A percentile compares a stretch with the other conserved stretches of the same genome.
These are phyloP conservation scores for Starmerella riodocensis DNA, from an alignment of 805 yeast species.

Conservation along the genomic window DNA sequence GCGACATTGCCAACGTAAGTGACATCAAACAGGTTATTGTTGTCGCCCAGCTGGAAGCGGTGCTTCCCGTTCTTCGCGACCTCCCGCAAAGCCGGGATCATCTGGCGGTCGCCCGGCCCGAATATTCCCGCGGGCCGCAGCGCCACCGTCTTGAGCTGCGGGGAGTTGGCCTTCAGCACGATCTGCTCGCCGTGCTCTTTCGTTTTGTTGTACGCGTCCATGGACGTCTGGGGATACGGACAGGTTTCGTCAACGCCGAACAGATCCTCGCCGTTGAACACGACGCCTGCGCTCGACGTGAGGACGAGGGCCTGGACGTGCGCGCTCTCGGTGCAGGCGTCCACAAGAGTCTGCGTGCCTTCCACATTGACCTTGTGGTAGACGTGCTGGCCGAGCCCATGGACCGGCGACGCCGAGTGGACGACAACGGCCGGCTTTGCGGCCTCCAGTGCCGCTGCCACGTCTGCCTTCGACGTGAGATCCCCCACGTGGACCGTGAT, in stretches of 20 bases:
- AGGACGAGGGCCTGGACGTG: slow-evolving; percentile 60
- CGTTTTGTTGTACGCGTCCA: slow-evolving; percentile 95
- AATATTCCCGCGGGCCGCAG: slow-evolving; percentile 95
- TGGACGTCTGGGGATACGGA: slow-evolving; percentile 83
- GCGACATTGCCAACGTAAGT: slow-evolving; percentile 98
- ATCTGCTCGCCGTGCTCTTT: slow-evolving; percentile 80
- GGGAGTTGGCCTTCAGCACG: slow-evolving; percentile 61
- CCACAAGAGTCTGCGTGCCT: slow-evolving; percentile 68
- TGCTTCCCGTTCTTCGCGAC: slow-evolving; percentile 79
- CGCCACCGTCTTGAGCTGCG: slow-evolving; percentile 61
- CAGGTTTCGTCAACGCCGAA: slow-evolving; percentile 85
- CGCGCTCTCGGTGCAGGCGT: slow-evolving; percentile 39
- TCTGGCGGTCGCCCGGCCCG: slow-evolving; percentile 96
- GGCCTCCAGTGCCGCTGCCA: slow-evolving; percentile 44
- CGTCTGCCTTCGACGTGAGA: slow-evolving; percentile 59
- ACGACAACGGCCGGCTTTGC: slow-evolving; percentile 65
- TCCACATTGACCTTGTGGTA: slow-evolving; percentile 82
- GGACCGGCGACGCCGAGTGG: slow-evolving; percentile 95
- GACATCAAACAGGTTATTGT: slow-evolving; percentile 88
- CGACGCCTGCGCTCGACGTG: slow-evolving; percentile 95
- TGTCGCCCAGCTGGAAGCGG: slow-evolving; percentile 87
- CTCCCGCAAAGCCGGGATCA: slow-evolving; percentile 80
- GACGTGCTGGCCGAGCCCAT: slow-evolving; percentile 67
- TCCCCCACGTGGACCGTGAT: slow-evolving; percentile 69
- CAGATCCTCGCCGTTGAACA: slow-evolving; percentile 87